A percentile compares a stretch with the other conserved stretches of the same genome.
phyloP scores from a whole-genome alignment of 2,329 filamentous ascomycete species.

The Ceratocystis harringtonii region DNA sequence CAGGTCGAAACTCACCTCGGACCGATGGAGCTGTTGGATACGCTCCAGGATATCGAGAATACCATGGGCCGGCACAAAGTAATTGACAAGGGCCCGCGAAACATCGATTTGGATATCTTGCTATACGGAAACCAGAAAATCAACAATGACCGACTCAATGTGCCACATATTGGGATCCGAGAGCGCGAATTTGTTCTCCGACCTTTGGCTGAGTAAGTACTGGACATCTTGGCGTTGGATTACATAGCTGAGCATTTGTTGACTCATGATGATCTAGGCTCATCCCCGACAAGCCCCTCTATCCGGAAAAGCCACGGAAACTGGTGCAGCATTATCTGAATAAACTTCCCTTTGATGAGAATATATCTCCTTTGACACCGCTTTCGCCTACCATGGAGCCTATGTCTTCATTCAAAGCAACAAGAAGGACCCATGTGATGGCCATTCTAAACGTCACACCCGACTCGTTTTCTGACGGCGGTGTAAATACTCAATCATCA shows the following conservation, averaged over 20 bases:
- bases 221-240: neutral
- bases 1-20: slow-evolving; percentile 68
- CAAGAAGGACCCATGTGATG: slow-evolving; percentile 66
- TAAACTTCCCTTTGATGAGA: slow-evolving; percentile 36
- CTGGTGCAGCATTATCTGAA: slow-evolving; percentile 46
- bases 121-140: slow-evolving; percentile 58
- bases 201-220: slow-evolving; percentile 59
- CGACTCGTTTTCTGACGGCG: slow-evolving; percentile 93
- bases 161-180: slow-evolving; percentile 72
- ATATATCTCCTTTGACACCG: slow-evolving; percentile 45
- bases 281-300: slow-evolving; percentile 38
- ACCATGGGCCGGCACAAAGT: slow-evolving; percentile 65
- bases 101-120: slow-evolving; percentile 87
- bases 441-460: slow-evolving; percentile 88
- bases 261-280: slow-evolving; percentile 29
- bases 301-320: slow-evolving; percentile 42
- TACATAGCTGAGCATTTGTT: neutral
- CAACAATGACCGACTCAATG: slow-evolving; percentile 54
- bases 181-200: slow-evolving; percentile 90
- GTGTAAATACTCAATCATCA: slow-evolving; percentile 47
- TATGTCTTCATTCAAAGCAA: slow-evolving; percentile 42
- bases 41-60: slow-evolving; percentile 71
- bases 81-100: slow-evolving; percentile 85
- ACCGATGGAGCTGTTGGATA: slow-evolving; percentile 62
- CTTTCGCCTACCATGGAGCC: slow-evolving; percentile 31